A percentile compares a stretch with the other conserved stretches of the same genome.
phyloP scores from a whole-genome alignment of 2,329 filamentous ascomycete genomes.

The Claviceps quebecensis region DNA sequence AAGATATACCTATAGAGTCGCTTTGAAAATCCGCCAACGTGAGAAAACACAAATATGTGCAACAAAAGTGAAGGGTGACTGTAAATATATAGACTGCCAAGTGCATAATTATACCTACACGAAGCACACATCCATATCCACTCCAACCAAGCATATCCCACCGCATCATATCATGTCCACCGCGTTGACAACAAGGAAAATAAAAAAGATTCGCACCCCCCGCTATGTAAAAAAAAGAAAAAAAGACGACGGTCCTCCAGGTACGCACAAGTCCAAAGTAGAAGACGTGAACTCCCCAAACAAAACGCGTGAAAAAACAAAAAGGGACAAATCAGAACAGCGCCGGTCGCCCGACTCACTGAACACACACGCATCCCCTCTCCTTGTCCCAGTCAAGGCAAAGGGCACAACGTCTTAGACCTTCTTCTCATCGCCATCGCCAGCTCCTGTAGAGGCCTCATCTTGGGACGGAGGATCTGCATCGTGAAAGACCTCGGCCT shows the following conservation, averaged over 20 bases:
- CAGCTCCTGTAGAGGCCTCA: background rate
- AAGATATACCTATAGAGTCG: too few relatives aligned
- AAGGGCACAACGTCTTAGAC: background rate
- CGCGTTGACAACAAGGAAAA: background rate
- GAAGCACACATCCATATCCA: too few relatives aligned
- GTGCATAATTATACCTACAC: too few relatives aligned
- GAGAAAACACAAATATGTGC: too few relatives aligned
- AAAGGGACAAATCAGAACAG: background rate
- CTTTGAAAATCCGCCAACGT: too few relatives aligned
- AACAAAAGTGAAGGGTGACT: too few relatives aligned
- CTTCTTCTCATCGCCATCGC: constrained; percentile 2
- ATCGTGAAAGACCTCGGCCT: constrained; percentile 8
- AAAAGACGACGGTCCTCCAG: constrained; percentile 4
- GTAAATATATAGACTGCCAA: too few relatives aligned
- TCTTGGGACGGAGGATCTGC: constrained; percentile 1
- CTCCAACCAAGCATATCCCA: background rate
- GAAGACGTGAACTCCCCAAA: background rate
- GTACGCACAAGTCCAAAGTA: background rate
- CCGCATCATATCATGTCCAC: background rate
- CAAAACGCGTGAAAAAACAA: background rate
- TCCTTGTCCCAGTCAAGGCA: background rate
- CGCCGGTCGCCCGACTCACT: background rate
- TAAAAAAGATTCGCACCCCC: constrained; percentile 6
- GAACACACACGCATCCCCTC: background rate
- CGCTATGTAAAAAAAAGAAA: constrained; percentile 16